Evolutionary conservation across 129 eudicot species (phyloP), one percentile per base, ranked within the genome.

Genomic region (sunflower (Helianthus annuus)): DNA sequence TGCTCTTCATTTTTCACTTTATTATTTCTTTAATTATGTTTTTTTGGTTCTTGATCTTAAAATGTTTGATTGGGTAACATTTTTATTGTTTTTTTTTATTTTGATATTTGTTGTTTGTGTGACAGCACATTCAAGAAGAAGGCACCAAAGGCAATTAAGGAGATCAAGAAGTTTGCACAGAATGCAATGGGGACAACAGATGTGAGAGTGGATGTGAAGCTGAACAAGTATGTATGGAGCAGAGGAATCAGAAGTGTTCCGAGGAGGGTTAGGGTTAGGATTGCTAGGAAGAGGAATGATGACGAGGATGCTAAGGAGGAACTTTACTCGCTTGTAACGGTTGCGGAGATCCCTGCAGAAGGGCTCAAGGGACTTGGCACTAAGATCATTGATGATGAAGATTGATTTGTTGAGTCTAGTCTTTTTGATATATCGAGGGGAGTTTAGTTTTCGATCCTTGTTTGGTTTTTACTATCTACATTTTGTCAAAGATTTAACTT

Each of bases 241-340:
- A 42, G 54, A 13, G 71, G 71, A 17, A 66, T 66, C 71, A 19
- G 71, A 22, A 46, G 71, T 66, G 71, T 66, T 5, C 71, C 71
- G 0, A 66, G 71, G 51, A 66, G 71, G 24, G 54, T 66, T 44
- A 45, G 71, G 51, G 71, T 66, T 66, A 64, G 69, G 8, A 39
- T 66, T 45, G 55, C 70, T 1, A 66, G 70, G 39, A 45, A 66
- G 55, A 66, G 70, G 56, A 66, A 66, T 10, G 70, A 66, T 19
- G 70, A 66, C 22, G 70, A 66, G 22, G 70, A 66, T 11, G 70
- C 70, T 5, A 66, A 45, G 55, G 70, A 66, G 6, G 70, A 66
- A 4, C 70, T 66, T 7, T 66, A 66, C 70, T 66, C 70, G 51
- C 70, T 64, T 64, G 66, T 60, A 60, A 60, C 66, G 1, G 66